A percentile compares a stretch with the other conserved stretches of the same genome.
These are phyloP conservation scores for Stagonosporopsis vannaccii DNA, from an alignment of 2,329 filamentous ascomycete species.

Conservation along the genomic window DNA sequence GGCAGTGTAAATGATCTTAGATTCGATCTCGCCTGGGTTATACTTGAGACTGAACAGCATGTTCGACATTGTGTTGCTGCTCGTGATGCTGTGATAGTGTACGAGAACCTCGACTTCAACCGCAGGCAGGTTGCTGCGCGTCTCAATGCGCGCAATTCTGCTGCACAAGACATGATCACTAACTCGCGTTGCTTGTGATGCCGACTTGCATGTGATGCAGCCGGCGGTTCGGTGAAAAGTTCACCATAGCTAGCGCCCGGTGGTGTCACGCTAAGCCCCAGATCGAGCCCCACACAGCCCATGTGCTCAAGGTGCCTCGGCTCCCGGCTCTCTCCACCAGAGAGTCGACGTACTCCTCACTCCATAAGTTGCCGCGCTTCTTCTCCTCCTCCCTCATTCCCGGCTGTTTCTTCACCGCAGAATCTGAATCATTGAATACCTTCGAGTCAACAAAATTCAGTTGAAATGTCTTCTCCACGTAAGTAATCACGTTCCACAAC, in stretches of 20 bases:
- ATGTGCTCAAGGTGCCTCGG: conserved; percentile 33
- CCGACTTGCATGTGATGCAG: conserved; percentile 27
- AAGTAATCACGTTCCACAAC: conserved; percentile 53
- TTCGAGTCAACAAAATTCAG: conserved; percentile 8
- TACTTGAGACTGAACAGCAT: neutral
- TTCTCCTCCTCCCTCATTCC: conserved; percentile 17
- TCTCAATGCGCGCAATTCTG: conserved; percentile 3
- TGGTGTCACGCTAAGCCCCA: conserved; percentile 14
- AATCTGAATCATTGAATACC: neutral
- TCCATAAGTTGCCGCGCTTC: conserved; percentile 28
- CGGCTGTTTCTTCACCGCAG: neutral
- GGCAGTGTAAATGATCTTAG: neutral
- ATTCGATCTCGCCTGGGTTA: neutral
- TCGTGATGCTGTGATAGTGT: neutral
- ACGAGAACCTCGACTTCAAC: neutral
- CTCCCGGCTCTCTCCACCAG: conserved; percentile 20
- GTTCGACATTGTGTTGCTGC: conserved; percentile 1
- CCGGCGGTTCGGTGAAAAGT: conserved; percentile 20
- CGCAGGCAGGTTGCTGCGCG: neutral
- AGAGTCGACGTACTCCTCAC: conserved; percentile 33
- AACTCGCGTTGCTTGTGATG: conserved; percentile 8
- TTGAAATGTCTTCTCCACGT: conserved; percentile 80
- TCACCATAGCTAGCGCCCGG: conserved; percentile 12
- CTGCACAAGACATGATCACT: conserved; percentile 12
- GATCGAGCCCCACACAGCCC: conserved; percentile 12